phyloP scores from a whole-genome alignment of 805 yeast genomes.

The Metschnikowia chrysomelidarum region DNA sequence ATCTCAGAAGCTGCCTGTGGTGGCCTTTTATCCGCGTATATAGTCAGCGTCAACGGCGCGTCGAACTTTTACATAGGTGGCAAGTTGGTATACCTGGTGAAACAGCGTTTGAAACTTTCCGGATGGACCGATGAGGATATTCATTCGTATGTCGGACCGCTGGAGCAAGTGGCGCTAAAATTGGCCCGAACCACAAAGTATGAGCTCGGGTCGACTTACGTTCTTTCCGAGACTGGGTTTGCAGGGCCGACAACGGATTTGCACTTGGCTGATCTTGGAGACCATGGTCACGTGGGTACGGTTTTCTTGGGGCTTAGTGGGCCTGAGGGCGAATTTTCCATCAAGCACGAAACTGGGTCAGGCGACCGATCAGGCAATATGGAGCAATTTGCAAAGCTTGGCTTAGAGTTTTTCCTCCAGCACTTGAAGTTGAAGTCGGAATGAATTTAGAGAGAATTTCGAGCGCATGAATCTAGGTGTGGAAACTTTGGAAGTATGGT shows the following conservation, averaged over 20 bases:
- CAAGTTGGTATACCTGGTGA: constrained; percentile 72
- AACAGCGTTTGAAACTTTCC: constrained; percentile 67
- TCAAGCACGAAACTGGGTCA: constrained; percentile 43
- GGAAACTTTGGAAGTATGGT: too few species aligned
- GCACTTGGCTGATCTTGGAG: constrained; percentile 32
- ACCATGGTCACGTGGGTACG: constrained; percentile 51
- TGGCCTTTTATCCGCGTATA: constrained; percentile 75
- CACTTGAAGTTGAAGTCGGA: too few species aligned
- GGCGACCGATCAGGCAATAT: constrained; percentile 63
- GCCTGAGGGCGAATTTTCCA: constrained; percentile 54
- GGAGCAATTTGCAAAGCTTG: constrained; percentile 70
- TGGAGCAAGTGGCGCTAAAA: constrained; percentile 68
- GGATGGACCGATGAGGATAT: constrained; percentile 81
- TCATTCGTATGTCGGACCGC: constrained; percentile 73
- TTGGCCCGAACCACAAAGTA: constrained; percentile 76
- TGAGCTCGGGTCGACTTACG: constrained; percentile 81
- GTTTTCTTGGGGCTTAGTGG: constrained; percentile 73
- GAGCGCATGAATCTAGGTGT: too few species aligned
- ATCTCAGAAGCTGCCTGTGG: constrained; percentile 91
- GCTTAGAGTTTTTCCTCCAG: constrained; percentile 58
- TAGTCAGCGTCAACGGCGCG: constrained; percentile 84
- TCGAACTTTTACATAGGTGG: constrained; percentile 83
- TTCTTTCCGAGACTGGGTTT: constrained; percentile 82
- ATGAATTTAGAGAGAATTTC: too few species aligned
- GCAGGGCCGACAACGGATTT: constrained; percentile 67